A percentile compares a stretch with the other conserved stretches of the same genome.
phyloP scores from a whole-genome alignment of 2,329 filamentous ascomycete genomes.

The Blumeriella jaapii region DNA sequence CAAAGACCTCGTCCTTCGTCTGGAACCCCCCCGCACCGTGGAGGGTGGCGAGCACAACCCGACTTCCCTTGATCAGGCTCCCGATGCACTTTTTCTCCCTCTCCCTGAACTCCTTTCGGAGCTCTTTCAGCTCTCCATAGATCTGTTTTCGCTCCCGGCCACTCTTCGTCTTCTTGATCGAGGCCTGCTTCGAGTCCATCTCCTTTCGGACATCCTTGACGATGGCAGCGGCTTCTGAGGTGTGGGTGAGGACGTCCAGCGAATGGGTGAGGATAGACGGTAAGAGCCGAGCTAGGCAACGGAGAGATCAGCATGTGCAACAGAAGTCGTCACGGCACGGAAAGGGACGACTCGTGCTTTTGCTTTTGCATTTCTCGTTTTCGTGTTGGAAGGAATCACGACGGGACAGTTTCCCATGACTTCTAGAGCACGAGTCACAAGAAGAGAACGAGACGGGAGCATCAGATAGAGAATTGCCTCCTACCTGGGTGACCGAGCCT shows the following conservation, averaged over 20 bases:
- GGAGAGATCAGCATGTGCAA: no score
- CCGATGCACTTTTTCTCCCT: constrained; percentile 73
- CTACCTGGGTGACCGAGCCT: constrained; percentile 86
- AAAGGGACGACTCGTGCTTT: no score
- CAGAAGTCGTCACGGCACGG: no score
- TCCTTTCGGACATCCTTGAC: constrained; percentile 84
- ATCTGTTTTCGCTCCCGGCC: constrained; percentile 70
- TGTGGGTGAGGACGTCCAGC: constrained; percentile 80
- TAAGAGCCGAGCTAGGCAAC: constrained; percentile 77
- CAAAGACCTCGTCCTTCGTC: constrained; percentile 68
- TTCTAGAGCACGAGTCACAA: no score
- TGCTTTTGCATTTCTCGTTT: no score
- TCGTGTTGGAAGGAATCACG: no score
- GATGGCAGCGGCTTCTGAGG: constrained; percentile 78
- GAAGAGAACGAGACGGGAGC: no score
- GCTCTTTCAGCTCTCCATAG: constrained; percentile 72
- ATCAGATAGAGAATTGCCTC: no score
- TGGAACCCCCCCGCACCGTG: constrained; percentile 86
- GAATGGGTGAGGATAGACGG: constrained; percentile 84
- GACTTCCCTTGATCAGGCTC: constrained; percentile 62
- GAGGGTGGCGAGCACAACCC: constrained; percentile 82
- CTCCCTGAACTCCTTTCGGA: constrained; percentile 80
- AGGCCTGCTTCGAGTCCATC: constrained; percentile 85
- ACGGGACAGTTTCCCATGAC: no score
- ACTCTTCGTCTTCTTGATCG: constrained; percentile 74